These are phyloP conservation scores for Cinnamomum chago DNA, from an alignment of 164 flowering plant genomes.

Conservation along the genomic window DNA sequence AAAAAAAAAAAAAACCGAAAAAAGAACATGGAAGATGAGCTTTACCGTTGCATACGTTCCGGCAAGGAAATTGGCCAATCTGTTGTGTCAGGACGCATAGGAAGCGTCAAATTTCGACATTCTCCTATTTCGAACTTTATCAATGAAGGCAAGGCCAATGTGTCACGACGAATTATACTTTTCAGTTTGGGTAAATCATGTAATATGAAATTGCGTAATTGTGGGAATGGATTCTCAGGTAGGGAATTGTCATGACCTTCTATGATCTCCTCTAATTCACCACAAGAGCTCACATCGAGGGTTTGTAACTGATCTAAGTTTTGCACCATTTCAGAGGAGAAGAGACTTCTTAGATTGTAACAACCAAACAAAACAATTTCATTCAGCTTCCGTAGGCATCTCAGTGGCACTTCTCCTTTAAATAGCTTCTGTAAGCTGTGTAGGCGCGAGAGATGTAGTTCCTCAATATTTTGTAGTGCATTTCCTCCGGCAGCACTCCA, in stretches of 20 bases:
- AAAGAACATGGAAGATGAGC: too few relatives aligned
- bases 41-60: too few relatives aligned
- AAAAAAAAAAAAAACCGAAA: too few relatives aligned
- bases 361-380: background rate
- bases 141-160: background rate
- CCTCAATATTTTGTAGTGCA: background rate
- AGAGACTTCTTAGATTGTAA: background rate
- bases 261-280: background rate
- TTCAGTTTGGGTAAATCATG: background rate
- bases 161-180: background rate
- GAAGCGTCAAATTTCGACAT: background rate
- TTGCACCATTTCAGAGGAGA: background rate
- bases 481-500: background rate
- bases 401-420: background rate
- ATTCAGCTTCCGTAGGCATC: background rate
- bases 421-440: background rate
- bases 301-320: background rate
- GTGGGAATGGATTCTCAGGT: background rate
- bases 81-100: background rate
- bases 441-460: background rate
- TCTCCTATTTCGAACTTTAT: background rate
- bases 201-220: background rate
- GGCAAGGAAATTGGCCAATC: too few relatives aligned
- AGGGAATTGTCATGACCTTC: background rate
- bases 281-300: background rate